phyloP scores from a whole-genome alignment of 495 filamentous ascomycete species.

The Annulohypoxylon nitens region DNA sequence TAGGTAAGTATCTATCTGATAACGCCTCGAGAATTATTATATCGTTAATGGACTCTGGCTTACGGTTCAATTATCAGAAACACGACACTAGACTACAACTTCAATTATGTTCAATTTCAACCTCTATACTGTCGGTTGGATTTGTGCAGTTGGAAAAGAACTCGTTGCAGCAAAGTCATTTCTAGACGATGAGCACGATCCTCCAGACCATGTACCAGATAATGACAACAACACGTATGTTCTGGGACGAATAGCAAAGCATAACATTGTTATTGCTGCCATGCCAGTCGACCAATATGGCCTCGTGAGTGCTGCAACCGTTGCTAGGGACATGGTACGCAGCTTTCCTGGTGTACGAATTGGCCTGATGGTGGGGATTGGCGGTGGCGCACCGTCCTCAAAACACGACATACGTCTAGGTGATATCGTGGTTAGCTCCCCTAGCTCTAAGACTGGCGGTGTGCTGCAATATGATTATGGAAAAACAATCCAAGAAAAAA shows the following conservation, averaged over 20 bases:
- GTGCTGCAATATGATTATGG: conserved; percentile 54
- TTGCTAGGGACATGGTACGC: conserved; percentile 56
- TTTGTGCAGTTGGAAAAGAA: conserved; percentile 52
- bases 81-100: neutral
- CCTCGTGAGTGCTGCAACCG: conserved; percentile 51
- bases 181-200: conserved; percentile 54
- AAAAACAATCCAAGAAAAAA: conserved; percentile 45
- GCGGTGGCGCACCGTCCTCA: conserved; percentile 56
- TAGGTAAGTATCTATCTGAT: no score
- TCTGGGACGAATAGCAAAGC: conserved; percentile 52
- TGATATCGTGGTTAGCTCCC: conserved; percentile 46
- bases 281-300: conserved; percentile 59
- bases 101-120: neutral
- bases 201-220: conserved; percentile 37
- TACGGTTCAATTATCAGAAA: neutral
- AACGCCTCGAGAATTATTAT: no score
- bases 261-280: conserved; percentile 58
- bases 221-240: conserved; percentile 55
- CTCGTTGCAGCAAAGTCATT: conserved; percentile 52
- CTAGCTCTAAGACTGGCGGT: conserved; percentile 33
- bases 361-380: conserved; percentile 65
- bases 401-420: conserved; percentile 54
- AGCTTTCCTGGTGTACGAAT: conserved; percentile 60
- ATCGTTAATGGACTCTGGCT: neutral
- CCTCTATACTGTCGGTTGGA: conserved; percentile 19